Evolutionary conservation across 2,329 filamentous ascomycete genomes (phyloP).

Genomic region (Colletotrichum incanum): DNA sequence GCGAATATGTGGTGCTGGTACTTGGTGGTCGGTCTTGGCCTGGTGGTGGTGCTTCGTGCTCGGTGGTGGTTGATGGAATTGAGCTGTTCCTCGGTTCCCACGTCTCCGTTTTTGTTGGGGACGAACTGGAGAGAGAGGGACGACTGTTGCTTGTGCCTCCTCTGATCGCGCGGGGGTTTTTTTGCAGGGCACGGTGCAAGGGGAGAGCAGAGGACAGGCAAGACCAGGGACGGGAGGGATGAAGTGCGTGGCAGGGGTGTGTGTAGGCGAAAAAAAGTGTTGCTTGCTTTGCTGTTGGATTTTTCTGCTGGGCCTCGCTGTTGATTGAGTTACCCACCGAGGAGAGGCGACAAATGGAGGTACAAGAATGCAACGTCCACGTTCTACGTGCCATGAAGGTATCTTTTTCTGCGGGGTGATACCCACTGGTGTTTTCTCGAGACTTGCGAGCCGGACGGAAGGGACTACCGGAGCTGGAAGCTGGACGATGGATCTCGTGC

Average conservation of each 20-base stretch:
- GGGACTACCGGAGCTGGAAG: constrained; percentile 4
- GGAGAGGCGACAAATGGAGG: constrained; percentile 27
- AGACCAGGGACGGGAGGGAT: constrained; percentile 25
- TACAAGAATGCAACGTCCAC: not conserved
- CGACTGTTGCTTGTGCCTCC: constrained; percentile 22
- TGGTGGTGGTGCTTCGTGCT: constrained; percentile 3
- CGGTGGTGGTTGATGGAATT: constrained; percentile 3
- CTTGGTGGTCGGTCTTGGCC: constrained; percentile 2
- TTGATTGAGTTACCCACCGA: constrained; percentile 34
- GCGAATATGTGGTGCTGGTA: constrained; percentile 3
- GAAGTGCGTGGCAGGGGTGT: constrained; percentile 30
- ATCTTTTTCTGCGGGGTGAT: not conserved
- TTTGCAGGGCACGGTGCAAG: constrained; percentile 40
- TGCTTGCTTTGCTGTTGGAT: constrained; percentile 14
- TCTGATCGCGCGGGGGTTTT: constrained; percentile 18
- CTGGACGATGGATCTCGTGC: not conserved
- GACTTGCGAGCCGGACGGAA: constrained; percentile 3
- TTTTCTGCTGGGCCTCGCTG: constrained; percentile 27
- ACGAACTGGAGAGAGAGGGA: constrained; percentile 37
- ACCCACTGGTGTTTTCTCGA: not conserved
- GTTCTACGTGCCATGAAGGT: not conserved
- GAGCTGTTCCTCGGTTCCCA: constrained; percentile 21
- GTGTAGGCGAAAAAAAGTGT: not conserved
- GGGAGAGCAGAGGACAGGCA: constrained; percentile 12
- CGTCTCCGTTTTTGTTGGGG: constrained; percentile 42